Base-by-base conservation (phyloP, 2,329 filamentous ascomycete species). In the Thelonectria blattea region DNA sequence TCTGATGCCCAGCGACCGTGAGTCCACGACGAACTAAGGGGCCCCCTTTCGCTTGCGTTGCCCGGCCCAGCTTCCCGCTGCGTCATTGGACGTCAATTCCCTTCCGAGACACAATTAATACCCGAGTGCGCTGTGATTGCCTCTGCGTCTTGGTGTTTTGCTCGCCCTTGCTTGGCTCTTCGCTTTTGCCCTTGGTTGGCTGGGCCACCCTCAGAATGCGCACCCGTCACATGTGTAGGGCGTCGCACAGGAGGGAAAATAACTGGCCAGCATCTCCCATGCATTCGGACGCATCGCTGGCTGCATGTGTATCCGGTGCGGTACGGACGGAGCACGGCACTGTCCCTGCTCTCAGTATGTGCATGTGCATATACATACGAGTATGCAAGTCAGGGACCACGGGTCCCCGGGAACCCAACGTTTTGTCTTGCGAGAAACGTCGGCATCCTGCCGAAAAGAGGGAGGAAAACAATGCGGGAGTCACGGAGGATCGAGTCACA, bases 331-430 rank as follows among this genome's bases (percentile, higher is more conserved):
- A 37, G 45, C 45, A 47, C 45, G 12, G 45, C 24, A 30, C 20
- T 49, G 30, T 30, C 27, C 27, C 27, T 30, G 27, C 27, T 30
- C 27, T 30, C 27, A 8, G 27, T 48, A 48, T 34, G 27, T 34
- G 46, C 27, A 48, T 24, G 46, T 37, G 18, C n/a, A 43, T 46
- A 27, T 34, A 37, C 34, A 15, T 10, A 34, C 18, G 27, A 34
- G 30, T 27, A 49, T 50, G 54, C 54, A 56, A 34, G 54, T 37
- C 46, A 49, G 47, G 53, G 39, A 43, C 53, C 54, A 48, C 15
- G 46, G 54, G 27, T 41, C 46, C 46, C 41, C 34, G 45, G 53
- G 15, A 22, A 32, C 4, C 45, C 27, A 17, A 47, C 45, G 7
- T 47, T 47, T 5, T 47, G n/a, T n/a, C 45, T 27, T 30, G 45